Evolutionary conservation across 2,329 filamentous ascomycete species (phyloP), one percentile per base, ranked within the genome.

Genomic region (Verticillium zaregamsianum): DNA sequence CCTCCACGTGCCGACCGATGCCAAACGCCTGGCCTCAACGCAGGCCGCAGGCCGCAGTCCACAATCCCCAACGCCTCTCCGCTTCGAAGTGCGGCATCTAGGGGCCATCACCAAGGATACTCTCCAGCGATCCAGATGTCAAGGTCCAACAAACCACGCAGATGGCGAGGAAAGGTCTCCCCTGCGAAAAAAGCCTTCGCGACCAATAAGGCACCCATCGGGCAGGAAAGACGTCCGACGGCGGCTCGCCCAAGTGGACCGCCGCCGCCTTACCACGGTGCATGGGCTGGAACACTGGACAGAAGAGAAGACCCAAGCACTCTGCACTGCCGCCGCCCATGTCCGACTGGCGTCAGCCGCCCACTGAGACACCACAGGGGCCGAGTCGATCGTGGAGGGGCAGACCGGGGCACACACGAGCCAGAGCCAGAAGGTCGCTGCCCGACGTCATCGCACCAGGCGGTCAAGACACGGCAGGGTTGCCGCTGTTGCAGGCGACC

Each of bases 191-290:
- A 4, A 5, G 20, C 37, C 25, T 23, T 58, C 9, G 7, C 57
- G 15, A n/a, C 23, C n/a, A 49, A 28, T 49, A 58, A 58, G 57
- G 57, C 57, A 49, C 17, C 28, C 39, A 40, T 58, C 39, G 57
- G 57, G 57, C 57, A 58, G 57, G 57, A 58, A 58, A 57, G 31
- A 57, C n/a, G 55, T 14, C 55, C 32, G 33, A 17, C 31, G n/a
- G 31, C 9, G 55, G 9, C 20, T 35, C 31, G 31, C 37, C 37
- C 39, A 58, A 58, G 57, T 58, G 57, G 57, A 49, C 14, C 57
- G 14, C 40, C 39, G 57, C 37, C 57, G 57, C 57, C 57, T 58
- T 39, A 58, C 57, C 35, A 23, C 25, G 25, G 35, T 58, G 25
- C 6, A 17, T 7, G 17, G 5, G 32, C 17, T 33, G 17, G 14